Conservation (phyloP, 106 monocot genomes). For the Iris macrosiphon region DNA sequence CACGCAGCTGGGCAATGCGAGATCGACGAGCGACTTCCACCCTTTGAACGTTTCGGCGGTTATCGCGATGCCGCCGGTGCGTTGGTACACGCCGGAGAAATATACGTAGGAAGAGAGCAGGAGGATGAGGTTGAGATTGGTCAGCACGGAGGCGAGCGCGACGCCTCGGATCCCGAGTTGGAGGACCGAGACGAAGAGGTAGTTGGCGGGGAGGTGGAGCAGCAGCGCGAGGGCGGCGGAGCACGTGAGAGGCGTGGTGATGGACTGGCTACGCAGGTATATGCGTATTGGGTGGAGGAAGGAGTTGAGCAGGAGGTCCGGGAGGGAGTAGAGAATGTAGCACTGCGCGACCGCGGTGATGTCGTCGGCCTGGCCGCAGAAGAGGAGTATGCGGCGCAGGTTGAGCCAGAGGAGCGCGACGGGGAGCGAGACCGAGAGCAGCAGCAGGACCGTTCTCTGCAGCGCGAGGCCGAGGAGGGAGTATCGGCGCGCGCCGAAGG, state of each 20-base stretch:
- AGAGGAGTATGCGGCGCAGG: constrained; percentile 28
- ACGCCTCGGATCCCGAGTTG: constrained; percentile 40
- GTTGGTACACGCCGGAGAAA: constrained; percentile 22
- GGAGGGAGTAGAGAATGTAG: constrained; percentile 36
- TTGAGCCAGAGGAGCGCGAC: constrained; percentile 25
- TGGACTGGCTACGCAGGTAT: constrained; percentile 37
- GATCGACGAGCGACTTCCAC: constrained; percentile 27
- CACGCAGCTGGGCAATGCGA: constrained; percentile 39
- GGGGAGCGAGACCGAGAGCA: constrained; percentile 32
- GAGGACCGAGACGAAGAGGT: constrained; percentile 26
- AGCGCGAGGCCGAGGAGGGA: constrained; percentile 47
- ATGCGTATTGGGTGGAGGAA: constrained; percentile 43
- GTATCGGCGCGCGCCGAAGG: constrained; percentile 47
- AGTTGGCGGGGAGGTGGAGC: constrained; percentile 35
- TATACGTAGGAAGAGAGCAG: constrained; percentile 24
- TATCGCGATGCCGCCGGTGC: constrained; percentile 5
- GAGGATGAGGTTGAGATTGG: constrained; percentile 34
- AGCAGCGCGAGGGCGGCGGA: constrained; percentile 16
- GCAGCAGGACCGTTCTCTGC: constrained; percentile 41
- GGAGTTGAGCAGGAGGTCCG: constrained; percentile 37
- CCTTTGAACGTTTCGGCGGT: constrained; percentile 1
- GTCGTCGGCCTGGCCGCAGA: constrained; percentile 27
- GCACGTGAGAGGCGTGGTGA: constrained; percentile 29
- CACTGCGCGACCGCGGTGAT: constrained; percentile 27
- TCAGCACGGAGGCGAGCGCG: constrained; percentile 36